Percentiles rank a stretch among this genome's conserved stretches.
Evolutionary conservation across 2,329 filamentous ascomycete genomes (phyloP).

Genomic region (Alternaria sp.): DNA sequence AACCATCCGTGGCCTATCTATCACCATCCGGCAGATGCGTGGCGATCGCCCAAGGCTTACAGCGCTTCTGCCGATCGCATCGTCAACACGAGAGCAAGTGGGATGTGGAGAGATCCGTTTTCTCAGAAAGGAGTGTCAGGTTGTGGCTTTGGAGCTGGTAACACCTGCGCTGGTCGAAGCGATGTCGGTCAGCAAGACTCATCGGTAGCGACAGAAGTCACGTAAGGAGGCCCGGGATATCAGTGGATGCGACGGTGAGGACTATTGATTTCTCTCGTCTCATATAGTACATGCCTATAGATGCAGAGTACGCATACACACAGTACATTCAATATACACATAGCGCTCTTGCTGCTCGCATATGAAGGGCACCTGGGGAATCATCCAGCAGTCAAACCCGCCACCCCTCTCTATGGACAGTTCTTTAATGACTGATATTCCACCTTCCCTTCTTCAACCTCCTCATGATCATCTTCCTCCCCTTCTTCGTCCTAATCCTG

Average conservation of each 20-base stretch:
- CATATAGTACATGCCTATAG: neutral
- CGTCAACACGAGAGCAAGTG: neutral
- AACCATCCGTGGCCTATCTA: neutral
- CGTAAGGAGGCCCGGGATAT: neutral
- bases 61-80: neutral
- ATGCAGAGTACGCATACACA: conserved; percentile 11
- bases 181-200: neutral
- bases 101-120: neutral
- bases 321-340: conserved; percentile 24
- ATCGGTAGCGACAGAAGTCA: neutral
- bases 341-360: neutral
- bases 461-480: conserved; percentile 62
- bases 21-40: neutral
- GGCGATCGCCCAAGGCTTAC: neutral
- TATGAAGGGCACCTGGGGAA: neutral
- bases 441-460: conserved; percentile 62
- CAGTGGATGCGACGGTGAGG: neutral
- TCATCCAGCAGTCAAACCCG: neutral
- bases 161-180: neutral
- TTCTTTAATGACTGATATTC: conserved; percentile 44
- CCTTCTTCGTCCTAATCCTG: conserved; percentile 61
- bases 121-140: neutral
- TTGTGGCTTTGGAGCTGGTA: neutral
- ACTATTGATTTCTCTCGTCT: neutral
- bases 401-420: neutral